Base-by-base conservation (phyloP, 2,329 filamentous ascomycete species). In the Coniosporium tulheliwenetii region DNA sequence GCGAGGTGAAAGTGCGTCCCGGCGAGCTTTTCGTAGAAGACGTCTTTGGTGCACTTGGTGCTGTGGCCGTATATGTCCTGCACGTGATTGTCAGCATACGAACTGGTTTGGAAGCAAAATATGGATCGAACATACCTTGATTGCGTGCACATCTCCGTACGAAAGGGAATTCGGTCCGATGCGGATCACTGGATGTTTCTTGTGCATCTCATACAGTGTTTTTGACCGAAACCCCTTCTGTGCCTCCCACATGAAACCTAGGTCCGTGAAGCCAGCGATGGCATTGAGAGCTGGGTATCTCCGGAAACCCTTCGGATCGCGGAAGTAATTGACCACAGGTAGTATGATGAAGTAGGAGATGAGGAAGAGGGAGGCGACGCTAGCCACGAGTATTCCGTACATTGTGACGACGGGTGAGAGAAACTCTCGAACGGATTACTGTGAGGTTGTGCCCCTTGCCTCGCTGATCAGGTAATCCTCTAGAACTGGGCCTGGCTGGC, bases 131-230 rank as follows among this genome's bases (percentile, higher is more conserved):
- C 8, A 13, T 33, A 33, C 29, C 16, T 52, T 53, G 46, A 55
- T 54, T 15, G 65, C 66, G n/a, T 50, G 48, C 8, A 57, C 46
- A 40, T 59, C 56, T 4, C 56, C 54, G 46, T 60, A 69, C 0
- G 65, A 68, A 1, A 70, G 50, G 1, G 54, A 53, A 38, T 67
- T 69, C 3, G 65, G 66, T 1, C 65, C 65, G 4, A 58, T 66
- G 9, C 66, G 63, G 35, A 70, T 52, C 10, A 70, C 58, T 0
- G 63, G 60, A 10, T 64, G 47, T 36, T 59, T 61, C 39, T 63
- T 61, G 51, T 72, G 69, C 34, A 65, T 49, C 36, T 64, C 53
- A 1, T 48, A 41, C 5, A 69, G 55, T 14, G 57, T 49, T 26
- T 55, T 54, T 4, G 64, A 68, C 16, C 66, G 63, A 44, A 62